Base-by-base conservation (phyloP, 2,329 filamentous ascomycete species). In the Verticillium zaregamsianum region DNA sequence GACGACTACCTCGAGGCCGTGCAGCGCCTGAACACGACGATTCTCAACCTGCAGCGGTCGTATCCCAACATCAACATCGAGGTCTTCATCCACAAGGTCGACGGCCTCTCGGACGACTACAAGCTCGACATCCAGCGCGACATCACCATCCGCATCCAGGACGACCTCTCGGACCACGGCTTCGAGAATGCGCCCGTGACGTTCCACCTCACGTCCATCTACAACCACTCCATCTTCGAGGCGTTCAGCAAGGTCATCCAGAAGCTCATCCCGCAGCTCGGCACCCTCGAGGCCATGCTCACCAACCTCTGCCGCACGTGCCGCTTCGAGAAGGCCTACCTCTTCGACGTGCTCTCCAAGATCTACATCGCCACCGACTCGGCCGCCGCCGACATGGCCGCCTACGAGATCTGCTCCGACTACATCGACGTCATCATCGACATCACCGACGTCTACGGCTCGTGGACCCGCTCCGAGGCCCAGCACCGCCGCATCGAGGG, bases 351-450 rank as follows among this genome's bases (percentile, higher is more conserved):
- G 9, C 86, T 96, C 68, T 96, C 92, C 77, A 99, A 99, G 79
- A 97, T 99, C 65, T 99, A 99, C 79, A 96, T 99, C 68, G 95
- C 95, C 1, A 97, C 94, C 5, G 95, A 99, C 74, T 95, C 90
- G 33, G 90, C 91, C 45, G 94, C 94, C 0, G 92, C 94, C 35
- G 94, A 98, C 71, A 95, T 97, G 83, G 90, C 91, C 52, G 94
- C 91, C 73, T 99, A 99, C 75, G 95, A 98, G 78, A 96, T 98
- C 71, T 99, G 95, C 79, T 96, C 92, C 58, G 95, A 99, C 73
- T 98, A 97, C 73, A 97, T 99, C 68, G 95, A 99, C 74, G 93
- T 98, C 64, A 96, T 99, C 65, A 94, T 98, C 62, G 95, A 99
- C 73, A 90, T 98, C 60, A 95, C 92, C 32, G 94, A 98, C 72